Evolutionary conservation across 2,329 filamentous ascomycete genomes (phyloP).

Genomic region (Blumeria graminis): DNA sequence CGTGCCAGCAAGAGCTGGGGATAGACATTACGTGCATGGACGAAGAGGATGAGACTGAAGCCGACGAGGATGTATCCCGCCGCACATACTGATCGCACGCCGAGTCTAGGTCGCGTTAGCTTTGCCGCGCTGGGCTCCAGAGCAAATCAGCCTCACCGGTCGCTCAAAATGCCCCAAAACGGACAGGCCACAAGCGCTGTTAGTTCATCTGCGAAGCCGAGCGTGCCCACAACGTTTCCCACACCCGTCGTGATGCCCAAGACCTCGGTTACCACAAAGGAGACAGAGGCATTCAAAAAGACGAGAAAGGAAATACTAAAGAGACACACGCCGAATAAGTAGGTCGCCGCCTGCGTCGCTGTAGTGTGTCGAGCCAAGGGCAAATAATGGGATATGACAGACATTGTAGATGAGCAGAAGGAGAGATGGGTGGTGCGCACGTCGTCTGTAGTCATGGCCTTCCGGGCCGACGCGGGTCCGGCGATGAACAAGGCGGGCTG

Average conservation of each 20-base stretch:
- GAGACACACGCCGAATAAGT: slow-evolving; percentile 59
- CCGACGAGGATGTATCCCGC: slow-evolving; percentile 66
- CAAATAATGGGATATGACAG: too few species aligned
- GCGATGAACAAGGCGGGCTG: neutral
- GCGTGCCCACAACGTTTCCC: slow-evolving; percentile 59
- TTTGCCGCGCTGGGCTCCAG: neutral
- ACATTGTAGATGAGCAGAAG: too few species aligned
- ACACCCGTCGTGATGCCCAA: slow-evolving; percentile 50
- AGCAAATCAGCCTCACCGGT: neutral
- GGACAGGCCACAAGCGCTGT: slow-evolving; percentile 63
- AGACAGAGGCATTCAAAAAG: slow-evolving; percentile 65
- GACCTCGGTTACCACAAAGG: slow-evolving; percentile 65
- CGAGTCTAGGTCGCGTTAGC: slow-evolving; percentile 43
- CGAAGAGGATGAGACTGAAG: slow-evolving; percentile 51
- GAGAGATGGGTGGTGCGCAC: too few species aligned
- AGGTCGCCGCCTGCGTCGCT: slow-evolving; percentile 39
- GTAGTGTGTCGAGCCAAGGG: slow-evolving; percentile 20
- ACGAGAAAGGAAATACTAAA: slow-evolving; percentile 80
- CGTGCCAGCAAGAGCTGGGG: slow-evolving; percentile 68
- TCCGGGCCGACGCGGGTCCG: neutral
- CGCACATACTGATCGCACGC: slow-evolving; percentile 48
- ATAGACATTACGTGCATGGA: slow-evolving; percentile 70
- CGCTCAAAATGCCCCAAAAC: slow-evolving; percentile 41
- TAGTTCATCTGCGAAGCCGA: slow-evolving; percentile 67
- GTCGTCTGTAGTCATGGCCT: neutral